Conservation (phyloP, 805 yeast genomes). For the Candida peoriensis region DNA sequence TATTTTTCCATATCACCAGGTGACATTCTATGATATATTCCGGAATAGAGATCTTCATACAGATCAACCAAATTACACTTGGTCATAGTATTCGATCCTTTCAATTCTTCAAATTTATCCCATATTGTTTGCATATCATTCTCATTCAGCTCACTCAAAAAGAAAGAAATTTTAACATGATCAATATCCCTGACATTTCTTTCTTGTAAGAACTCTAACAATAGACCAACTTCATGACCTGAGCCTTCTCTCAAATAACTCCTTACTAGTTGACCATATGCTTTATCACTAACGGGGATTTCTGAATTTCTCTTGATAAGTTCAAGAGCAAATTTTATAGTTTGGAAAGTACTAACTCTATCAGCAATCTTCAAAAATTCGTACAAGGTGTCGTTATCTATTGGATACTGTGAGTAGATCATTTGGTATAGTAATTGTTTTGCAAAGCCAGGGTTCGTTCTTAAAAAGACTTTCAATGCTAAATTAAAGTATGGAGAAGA, state of each 20-base stretch:
- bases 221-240: background rate
- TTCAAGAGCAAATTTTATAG: slow-evolving; percentile 17
- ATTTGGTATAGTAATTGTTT: slow-evolving; percentile 24
- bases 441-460: slow-evolving; percentile 20
- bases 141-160: slow-evolving; percentile 1
- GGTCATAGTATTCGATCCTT: background rate
- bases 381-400: slow-evolving; percentile 17
- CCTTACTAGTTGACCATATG: slow-evolving; percentile 11
- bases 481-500: slow-evolving; percentile 14
- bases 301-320: slow-evolving; percentile 17
- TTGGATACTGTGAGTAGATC: slow-evolving; percentile 21
- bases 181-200: slow-evolving; percentile 7
- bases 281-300: slow-evolving; percentile 14
- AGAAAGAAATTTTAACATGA: slow-evolving; percentile 8
- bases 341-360: slow-evolving; percentile 15
- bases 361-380: slow-evolving; percentile 15
- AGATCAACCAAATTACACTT: background rate
- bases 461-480: slow-evolving; percentile 19
- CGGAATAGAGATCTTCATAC: background rate
- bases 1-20: slow-evolving; percentile 8
- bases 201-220: slow-evolving; percentile 6
- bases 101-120: background rate
- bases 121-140: background rate
- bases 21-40: slow-evolving; percentile 9
- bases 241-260: slow-evolving; percentile 7